Conservation (phyloP, 345 rosid species). For the Rhizophora mangle region DNA sequence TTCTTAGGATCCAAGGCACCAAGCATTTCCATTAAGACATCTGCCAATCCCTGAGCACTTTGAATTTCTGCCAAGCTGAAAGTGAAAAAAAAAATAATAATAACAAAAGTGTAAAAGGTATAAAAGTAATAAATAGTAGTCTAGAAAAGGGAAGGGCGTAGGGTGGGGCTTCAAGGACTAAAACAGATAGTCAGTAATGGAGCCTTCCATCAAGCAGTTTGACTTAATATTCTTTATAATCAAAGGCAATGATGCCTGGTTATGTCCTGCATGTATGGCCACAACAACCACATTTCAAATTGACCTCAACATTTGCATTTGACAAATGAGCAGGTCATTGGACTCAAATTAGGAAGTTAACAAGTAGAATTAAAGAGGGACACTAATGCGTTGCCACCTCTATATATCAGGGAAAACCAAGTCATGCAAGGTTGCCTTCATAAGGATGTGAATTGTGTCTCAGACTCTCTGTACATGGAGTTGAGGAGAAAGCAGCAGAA, state of each 20-base stretch:
- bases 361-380: neutral
- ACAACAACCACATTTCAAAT: too few relatives aligned
- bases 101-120: constrained; percentile 21
- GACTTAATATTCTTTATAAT: neutral
- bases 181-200: neutral
- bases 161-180: neutral
- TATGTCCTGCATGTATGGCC: neutral
- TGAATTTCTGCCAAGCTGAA: constrained; percentile 73
- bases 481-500: too few relatives aligned
- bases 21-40: constrained; percentile 79
- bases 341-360: neutral
- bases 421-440: neutral
- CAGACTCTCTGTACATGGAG: too few relatives aligned
- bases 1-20: constrained; percentile 75
- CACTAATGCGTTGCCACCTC: neutral
- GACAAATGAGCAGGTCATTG: neutral
- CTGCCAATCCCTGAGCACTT: constrained; percentile 66
- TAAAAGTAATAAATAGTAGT: too few relatives aligned
- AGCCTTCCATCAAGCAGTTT: constrained; percentile 3
- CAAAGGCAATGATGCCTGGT: neutral
- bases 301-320: neutral
- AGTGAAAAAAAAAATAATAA: constrained; percentile 9
- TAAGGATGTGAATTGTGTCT: too few relatives aligned
- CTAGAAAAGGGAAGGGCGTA: too few relatives aligned
- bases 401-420: neutral